Evolutionary conservation across 2,329 filamentous ascomycete species (phyloP).

Genomic region (Trichoderma gracile): DNA sequence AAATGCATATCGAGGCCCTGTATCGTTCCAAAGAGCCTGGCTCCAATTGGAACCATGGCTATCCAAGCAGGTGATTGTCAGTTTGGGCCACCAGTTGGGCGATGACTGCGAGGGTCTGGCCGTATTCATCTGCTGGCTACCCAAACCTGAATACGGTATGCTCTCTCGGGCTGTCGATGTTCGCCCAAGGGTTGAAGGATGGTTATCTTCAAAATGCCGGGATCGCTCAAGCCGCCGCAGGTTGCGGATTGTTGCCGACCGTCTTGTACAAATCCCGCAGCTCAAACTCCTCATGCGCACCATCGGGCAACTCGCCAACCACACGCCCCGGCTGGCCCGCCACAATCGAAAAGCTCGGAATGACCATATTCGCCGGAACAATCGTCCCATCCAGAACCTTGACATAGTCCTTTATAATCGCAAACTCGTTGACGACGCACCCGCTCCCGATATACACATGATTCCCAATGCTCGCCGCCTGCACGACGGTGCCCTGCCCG

Average conservation of each 20-base stretch:
- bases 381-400: conserved; percentile 82
- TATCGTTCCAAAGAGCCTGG: too few relatives aligned
- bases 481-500: conserved; percentile 71
- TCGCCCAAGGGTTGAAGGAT: too few relatives aligned
- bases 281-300: conserved; percentile 65
- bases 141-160: too few relatives aligned
- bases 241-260: conserved; percentile 58
- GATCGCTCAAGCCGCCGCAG: conserved; percentile 33
- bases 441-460: conserved; percentile 83
- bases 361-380: conserved; percentile 83
- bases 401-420: conserved; percentile 91
- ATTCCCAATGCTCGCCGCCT: conserved; percentile 78
- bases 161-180: too few relatives aligned
- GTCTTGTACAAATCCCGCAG: conserved; percentile 64
- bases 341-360: conserved; percentile 91
- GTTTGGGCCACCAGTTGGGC: too few relatives aligned
- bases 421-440: conserved; percentile 79
- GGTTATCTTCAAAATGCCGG: too few relatives aligned
- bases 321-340: conserved; percentile 78
- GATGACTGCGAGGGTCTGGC: too few relatives aligned
- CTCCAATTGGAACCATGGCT: too few relatives aligned
- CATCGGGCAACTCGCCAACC: conserved; percentile 77
- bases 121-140: too few relatives aligned
- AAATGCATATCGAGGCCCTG: too few relatives aligned
- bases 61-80: too few relatives aligned